Conservation (phyloP, 139 green algal genomes). For the Tetraselmis chui region DNA sequence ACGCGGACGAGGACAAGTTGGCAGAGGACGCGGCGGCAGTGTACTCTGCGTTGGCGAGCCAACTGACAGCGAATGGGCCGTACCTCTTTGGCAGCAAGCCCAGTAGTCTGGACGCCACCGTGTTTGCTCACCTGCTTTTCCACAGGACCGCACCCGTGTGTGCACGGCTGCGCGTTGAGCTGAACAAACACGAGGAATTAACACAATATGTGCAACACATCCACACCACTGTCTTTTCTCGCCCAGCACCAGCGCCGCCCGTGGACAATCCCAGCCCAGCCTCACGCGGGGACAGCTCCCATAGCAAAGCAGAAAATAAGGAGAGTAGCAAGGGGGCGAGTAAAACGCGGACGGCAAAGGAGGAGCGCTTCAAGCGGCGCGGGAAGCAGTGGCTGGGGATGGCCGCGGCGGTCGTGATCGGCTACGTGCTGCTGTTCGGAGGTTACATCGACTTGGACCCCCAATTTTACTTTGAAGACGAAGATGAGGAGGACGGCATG, state of each 20-base stretch:
- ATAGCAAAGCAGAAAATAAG: background rate
- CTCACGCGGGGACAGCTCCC: background rate
- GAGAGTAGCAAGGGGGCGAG: background rate
- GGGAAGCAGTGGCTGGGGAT: background rate
- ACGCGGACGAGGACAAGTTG: background rate
- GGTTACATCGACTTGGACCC: background rate
- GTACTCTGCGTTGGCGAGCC: background rate
- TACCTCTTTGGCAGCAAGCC: background rate
- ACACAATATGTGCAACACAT: background rate
- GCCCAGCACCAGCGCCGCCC: no score
- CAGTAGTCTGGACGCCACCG: background rate
- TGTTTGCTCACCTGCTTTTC: background rate
- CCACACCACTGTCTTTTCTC: background rate
- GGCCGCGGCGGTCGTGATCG: background rate
- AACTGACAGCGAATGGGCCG: background rate
- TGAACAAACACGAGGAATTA: background rate
- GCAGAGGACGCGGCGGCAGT: background rate
- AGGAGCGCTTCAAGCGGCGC: background rate
- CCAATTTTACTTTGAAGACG: background rate
- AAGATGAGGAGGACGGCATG: background rate
- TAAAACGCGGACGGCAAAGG: background rate
- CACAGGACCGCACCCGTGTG: background rate
- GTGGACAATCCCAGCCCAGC: background rate
- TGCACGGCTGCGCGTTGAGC: background rate
- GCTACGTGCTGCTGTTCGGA: background rate